Conservation (phyloP, 2,329 filamentous ascomycete genomes). For the Lasiodiplodia theobromae region DNA sequence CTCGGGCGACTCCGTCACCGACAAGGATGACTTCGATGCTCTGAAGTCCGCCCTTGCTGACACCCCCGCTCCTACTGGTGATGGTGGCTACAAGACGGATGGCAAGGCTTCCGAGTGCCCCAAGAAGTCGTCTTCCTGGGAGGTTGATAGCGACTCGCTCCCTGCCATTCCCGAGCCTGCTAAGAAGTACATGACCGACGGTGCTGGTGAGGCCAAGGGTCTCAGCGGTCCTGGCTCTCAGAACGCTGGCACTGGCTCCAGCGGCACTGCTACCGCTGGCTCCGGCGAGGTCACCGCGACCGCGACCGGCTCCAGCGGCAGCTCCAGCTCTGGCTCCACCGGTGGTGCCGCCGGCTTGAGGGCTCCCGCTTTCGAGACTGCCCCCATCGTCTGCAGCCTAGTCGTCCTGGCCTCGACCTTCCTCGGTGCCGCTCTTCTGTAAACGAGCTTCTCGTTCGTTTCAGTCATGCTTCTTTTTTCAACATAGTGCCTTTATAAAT, state of each 20-base stretch:
- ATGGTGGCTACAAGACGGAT: constrained; percentile 66
- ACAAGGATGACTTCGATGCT: constrained; percentile 68
- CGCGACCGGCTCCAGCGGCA: constrained; percentile 38
- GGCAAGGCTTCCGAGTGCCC: constrained; percentile 64
- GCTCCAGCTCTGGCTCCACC: constrained; percentile 39
- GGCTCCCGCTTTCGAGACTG: constrained; percentile 55
- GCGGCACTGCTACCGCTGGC: constrained; percentile 57
- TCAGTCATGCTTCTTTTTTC: background rate
- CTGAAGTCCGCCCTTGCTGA: constrained; percentile 60
- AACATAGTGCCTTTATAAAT: constrained; percentile 22
- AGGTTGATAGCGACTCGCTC: constrained; percentile 58
- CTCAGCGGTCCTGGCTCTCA: constrained; percentile 63
- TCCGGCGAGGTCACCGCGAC: constrained; percentile 56
- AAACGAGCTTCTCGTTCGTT: constrained; percentile 26
- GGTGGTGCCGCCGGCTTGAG: constrained; percentile 55
- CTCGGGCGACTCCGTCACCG: constrained; percentile 59
- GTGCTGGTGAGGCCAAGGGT: constrained; percentile 64
- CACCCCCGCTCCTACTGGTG: constrained; percentile 60
- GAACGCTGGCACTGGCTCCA: constrained; percentile 56
- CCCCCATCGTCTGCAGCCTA: constrained; percentile 59
- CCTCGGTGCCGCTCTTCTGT: constrained; percentile 59
- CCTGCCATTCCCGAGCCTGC: constrained; percentile 65
- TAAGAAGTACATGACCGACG: constrained; percentile 63
- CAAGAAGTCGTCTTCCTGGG: constrained; percentile 60
- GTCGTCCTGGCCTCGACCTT: constrained; percentile 61